Percentiles rank a stretch among this genome's conserved stretches.
Evolutionary conservation across 345 rosid species (phyloP).

Genomic region (Eucalyptus cladocalyx): DNA sequence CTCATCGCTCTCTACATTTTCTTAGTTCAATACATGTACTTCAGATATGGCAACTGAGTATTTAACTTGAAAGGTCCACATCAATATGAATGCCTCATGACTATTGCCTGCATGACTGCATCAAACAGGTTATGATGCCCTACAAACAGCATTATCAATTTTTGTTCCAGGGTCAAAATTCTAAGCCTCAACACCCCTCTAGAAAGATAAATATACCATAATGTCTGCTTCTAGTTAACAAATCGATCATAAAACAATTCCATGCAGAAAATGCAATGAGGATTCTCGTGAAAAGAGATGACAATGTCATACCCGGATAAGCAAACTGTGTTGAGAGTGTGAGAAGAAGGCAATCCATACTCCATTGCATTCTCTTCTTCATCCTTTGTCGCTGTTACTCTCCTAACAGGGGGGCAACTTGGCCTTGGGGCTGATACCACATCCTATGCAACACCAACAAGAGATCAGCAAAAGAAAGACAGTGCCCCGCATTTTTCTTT

Average conservation of each 20-base stretch:
- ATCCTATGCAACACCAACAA: conserved; percentile 39
- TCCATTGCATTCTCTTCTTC: conserved; percentile 97
- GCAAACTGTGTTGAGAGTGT: conserved; percentile 91
- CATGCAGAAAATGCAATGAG: not conserved
- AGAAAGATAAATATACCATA: not conserved
- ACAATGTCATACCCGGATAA: conserved; percentile 59
- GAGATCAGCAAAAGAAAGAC: not conserved
- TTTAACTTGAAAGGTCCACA: not conserved
- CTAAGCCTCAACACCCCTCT: not conserved
- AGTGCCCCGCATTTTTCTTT: not conserved
- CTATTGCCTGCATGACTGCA: not conserved
- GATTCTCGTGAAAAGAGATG: not conserved
- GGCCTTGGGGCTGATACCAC: conserved; percentile 95
- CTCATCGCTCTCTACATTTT: not conserved
- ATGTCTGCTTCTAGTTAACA: not conserved
- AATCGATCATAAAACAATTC: not conserved
- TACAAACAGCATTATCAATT: not conserved
- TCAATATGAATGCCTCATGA: not conserved
- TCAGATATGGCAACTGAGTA: not conserved
- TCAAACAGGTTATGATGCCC: not conserved
- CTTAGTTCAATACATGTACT: not conserved
- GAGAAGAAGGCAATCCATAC: conserved; percentile 98
- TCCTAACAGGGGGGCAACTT: conserved; percentile 78
- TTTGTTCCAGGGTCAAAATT: not conserved
- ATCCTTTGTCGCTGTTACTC: conserved; percentile 81